Evolutionary conservation across 164 flowering plant species (phyloP).

Genomic region (Pachysandra terminalis): DNA sequence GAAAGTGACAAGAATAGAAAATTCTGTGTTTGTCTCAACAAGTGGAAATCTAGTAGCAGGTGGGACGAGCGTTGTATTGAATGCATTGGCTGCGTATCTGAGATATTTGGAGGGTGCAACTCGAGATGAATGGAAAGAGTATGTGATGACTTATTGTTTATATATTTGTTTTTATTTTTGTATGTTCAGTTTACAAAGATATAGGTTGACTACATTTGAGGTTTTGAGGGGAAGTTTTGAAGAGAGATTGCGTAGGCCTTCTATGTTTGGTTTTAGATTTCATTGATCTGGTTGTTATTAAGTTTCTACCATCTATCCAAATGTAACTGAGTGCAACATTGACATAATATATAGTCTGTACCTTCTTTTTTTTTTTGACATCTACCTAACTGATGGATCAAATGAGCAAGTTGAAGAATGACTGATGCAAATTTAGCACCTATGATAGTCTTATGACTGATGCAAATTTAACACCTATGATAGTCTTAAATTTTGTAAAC

Average conservation of each 20-base stretch:
- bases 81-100: constrained; percentile 78
- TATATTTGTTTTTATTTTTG: not conserved
- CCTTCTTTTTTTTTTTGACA: too few species aligned
- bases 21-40: constrained; percentile 43
- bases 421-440: not conserved
- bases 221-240: not conserved
- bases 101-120: constrained; percentile 74
- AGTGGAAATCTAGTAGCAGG: constrained; percentile 55
- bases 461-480: not conserved
- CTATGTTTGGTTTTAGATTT: not conserved
- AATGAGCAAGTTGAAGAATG: not conserved
- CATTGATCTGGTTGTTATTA: not conserved
- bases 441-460: not conserved
- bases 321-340: not conserved
- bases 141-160: constrained; percentile 27
- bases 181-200: not conserved
- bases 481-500: not conserved
- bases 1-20: constrained; percentile 23
- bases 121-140: constrained; percentile 86
- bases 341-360: not conserved
- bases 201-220: too few species aligned
- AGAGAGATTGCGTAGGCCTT: not conserved
- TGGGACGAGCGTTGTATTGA: constrained; percentile 48
- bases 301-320: not conserved
- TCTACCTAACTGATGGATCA: constrained; percentile 1